Percentiles rank a stretch among this genome's conserved stretches.
These are phyloP conservation scores for Populus hybrid DNA, from an alignment of 441 rosid species.

Conservation along the genomic window DNA sequence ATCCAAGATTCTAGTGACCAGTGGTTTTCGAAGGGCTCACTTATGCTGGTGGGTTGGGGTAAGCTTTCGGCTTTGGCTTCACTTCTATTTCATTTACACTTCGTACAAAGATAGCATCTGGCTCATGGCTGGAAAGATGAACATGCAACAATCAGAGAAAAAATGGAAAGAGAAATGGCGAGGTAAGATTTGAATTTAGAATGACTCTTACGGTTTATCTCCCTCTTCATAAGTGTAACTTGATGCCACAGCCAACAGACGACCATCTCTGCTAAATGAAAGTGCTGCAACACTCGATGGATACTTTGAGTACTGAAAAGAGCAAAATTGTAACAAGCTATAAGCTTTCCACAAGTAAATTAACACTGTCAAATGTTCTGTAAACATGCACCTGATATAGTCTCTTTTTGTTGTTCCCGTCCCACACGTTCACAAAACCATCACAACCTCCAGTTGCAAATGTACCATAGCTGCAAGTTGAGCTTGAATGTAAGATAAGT, in stretches of 20 bases:
- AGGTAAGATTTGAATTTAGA: neutral
- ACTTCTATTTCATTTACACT: slow-evolving; percentile 83
- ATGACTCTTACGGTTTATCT: slow-evolving; percentile 65
- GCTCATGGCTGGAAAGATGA: slow-evolving; percentile 68
- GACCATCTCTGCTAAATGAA: slow-evolving; percentile 96
- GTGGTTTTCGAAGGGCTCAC: too few species aligned
- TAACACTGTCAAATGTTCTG: neutral
- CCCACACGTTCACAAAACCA: slow-evolving; percentile 96
- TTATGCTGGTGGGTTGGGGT: slow-evolving; percentile 70
- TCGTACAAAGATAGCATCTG: slow-evolving; percentile 73
- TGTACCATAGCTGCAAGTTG: slow-evolving; percentile 75
- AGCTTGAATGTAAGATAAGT: slow-evolving; percentile 12
- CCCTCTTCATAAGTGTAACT: slow-evolving; percentile 99
- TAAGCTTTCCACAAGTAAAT: neutral
- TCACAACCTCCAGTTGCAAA: slow-evolving; percentile 99
- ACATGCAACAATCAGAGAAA: neutral
- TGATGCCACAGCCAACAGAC: slow-evolving; percentile 90
- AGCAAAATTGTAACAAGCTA: neutral
- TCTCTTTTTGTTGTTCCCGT: slow-evolving; percentile 96
- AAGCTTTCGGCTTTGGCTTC: slow-evolving; percentile 81
- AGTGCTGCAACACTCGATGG: slow-evolving; percentile 85
- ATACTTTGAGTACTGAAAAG: slow-evolving; percentile 76
- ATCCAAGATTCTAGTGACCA: neutral
- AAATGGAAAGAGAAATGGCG: neutral
- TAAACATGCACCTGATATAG: slow-evolving; percentile 69